Evolutionary conservation across 805 yeast genomes (phyloP).

Genomic region (Torulaspora quercuum): DNA sequence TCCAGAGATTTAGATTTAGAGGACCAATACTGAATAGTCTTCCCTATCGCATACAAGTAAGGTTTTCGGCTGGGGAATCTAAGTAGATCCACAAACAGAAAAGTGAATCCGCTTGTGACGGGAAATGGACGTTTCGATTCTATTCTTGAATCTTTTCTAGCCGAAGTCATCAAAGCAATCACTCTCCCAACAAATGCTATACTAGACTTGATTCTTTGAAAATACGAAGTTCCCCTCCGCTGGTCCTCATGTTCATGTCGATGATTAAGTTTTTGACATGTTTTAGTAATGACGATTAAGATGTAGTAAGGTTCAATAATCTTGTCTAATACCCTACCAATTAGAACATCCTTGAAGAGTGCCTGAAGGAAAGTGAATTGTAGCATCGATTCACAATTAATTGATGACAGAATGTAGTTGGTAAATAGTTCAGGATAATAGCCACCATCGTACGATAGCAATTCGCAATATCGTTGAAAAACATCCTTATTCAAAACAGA

Average conservation of each 20-base stretch:
- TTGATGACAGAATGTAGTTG: constrained; percentile 9
- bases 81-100: constrained; percentile 19
- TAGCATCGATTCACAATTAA: constrained; percentile 21
- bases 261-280: constrained; percentile 9
- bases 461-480: constrained; percentile 14
- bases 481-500: constrained; percentile 1
- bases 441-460: constrained; percentile 14
- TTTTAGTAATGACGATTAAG: constrained; percentile 19
- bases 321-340: constrained; percentile 27
- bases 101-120: constrained; percentile 21
- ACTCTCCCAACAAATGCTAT: constrained; percentile 3
- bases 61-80: constrained; percentile 33
- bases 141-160: constrained; percentile 2
- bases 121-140: constrained; percentile 10
- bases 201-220: constrained; percentile 1
- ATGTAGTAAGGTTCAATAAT: constrained; percentile 30
- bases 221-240: background rate
- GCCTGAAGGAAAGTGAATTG: constrained; percentile 28
- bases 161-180: constrained; percentile 6
- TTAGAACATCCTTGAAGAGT: constrained; percentile 22
- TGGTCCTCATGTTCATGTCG: background rate
- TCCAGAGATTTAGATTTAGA: constrained; percentile 13
- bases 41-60: constrained; percentile 30
- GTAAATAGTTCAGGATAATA: constrained; percentile 24
- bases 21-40: constrained; percentile 21